These are phyloP conservation scores for Ceratobasidium sp. DNA, from an alignment of 1,284 basidiomycete species.

Conservation along the genomic window DNA sequence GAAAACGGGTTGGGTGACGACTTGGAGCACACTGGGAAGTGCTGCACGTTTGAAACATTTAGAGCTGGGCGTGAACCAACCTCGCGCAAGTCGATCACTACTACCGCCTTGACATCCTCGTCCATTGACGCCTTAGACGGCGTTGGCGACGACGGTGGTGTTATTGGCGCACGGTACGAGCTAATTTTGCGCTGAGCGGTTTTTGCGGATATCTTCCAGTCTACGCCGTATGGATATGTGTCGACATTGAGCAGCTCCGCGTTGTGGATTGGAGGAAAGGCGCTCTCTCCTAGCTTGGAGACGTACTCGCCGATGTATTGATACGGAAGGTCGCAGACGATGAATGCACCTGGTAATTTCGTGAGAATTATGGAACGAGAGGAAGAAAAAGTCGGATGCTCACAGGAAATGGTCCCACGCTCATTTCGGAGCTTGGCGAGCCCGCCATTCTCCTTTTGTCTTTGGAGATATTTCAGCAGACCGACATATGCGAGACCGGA, in stretches of 20 bases:
- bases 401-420: constrained; percentile 31
- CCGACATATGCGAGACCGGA: constrained; percentile 23
- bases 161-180: constrained; percentile 5
- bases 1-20: constrained; percentile 25
- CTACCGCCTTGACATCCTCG: not conserved
- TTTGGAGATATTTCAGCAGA: constrained; percentile 26
- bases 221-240: constrained; percentile 37
- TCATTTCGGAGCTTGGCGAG: constrained; percentile 9
- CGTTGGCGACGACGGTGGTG: constrained; percentile 28
- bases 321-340: constrained; percentile 41
- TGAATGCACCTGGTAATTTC: constrained; percentile 31
- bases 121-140: not conserved
- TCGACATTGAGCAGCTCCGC: constrained; percentile 28
- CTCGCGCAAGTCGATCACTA: constrained; percentile 39
- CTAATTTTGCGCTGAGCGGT: constrained; percentile 9
- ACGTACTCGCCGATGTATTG: constrained; percentile 43
- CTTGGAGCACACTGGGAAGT: not conserved
- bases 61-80: not conserved
- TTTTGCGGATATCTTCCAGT: constrained; percentile 34
- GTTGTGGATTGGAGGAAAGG: constrained; percentile 40
- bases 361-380: not conserved
- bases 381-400: not conserved
- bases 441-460: constrained; percentile 18
- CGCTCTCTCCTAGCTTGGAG: constrained; percentile 21
- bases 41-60: not conserved